phyloP scores from a whole-genome alignment of 768 basidiomycete species.

The Tulasnella sp. region DNA sequence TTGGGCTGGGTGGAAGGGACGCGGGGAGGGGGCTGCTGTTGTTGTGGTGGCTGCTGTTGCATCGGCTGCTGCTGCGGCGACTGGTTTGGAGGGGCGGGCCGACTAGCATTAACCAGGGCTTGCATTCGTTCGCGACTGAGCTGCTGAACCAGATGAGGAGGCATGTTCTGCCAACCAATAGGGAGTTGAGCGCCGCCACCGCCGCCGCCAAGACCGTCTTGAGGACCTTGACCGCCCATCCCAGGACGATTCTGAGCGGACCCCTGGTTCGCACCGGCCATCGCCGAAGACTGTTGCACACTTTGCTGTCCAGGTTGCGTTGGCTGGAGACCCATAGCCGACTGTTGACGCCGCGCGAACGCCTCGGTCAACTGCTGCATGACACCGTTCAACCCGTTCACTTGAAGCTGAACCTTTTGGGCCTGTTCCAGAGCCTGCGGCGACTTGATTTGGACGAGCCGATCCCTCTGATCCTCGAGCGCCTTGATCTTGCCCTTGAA shows the following conservation, averaged over 20 bases:
- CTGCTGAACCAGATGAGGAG: conserved; percentile 16
- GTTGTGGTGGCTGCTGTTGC: neutral
- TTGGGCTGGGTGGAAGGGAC: neutral
- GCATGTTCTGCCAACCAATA: neutral
- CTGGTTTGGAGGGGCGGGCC: neutral
- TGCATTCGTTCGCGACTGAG: neutral
- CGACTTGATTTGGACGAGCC: neutral
- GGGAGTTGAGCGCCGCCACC: neutral
- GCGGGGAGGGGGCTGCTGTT: conserved; percentile 13
- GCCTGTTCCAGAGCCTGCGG: neutral
- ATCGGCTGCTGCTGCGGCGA: conserved; percentile 5
- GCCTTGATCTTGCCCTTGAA: conserved; percentile 10
- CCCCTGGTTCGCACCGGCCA: neutral
- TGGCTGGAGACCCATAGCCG: neutral
- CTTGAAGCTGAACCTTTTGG: neutral
- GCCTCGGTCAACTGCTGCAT: neutral
- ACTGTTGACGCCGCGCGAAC: neutral
- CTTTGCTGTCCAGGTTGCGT: neutral
- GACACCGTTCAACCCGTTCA: neutral
- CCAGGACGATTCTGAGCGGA: neutral
- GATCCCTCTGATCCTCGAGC: neutral
- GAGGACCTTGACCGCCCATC: neutral
- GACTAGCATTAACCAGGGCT: neutral
- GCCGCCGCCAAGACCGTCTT: neutral
- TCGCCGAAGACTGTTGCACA: neutral